phyloP scores from a whole-genome alignment of 2,329 filamentous ascomycete genomes.

The Cladosporium sp. region DNA sequence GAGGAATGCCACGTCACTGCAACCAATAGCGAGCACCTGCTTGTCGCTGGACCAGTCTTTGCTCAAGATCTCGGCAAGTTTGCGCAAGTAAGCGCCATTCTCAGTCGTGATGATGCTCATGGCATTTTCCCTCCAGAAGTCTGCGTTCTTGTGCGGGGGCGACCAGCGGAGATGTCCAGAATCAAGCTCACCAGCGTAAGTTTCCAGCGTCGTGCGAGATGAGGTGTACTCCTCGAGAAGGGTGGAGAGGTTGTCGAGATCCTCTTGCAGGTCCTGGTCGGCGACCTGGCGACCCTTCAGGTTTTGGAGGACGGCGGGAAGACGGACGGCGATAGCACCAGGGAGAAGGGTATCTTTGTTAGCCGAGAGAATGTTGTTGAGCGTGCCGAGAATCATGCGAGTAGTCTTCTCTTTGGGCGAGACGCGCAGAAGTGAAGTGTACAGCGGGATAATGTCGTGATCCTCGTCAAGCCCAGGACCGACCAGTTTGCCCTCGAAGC shows the following conservation, averaged over 20 bases:
- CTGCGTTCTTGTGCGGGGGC: conserved; percentile 77
- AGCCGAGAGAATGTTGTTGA: conserved; percentile 78
- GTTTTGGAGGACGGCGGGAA: conserved; percentile 60
- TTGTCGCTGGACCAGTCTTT: conserved; percentile 81
- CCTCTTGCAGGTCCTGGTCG: conserved; percentile 50
- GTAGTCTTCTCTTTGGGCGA: conserved; percentile 99
- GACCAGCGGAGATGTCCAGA: conserved; percentile 89
- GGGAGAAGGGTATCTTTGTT: conserved; percentile 68
- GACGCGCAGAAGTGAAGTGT: conserved; percentile 83
- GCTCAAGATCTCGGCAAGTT: conserved; percentile 79
- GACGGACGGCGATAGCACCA: conserved; percentile 76
- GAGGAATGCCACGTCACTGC: conserved; percentile 83
- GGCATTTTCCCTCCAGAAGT: conserved; percentile 91
- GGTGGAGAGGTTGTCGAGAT: conserved; percentile 42
- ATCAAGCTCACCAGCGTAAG: conserved; percentile 74
- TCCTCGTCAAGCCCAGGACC: conserved; percentile 84
- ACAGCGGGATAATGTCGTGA: conserved; percentile 85
- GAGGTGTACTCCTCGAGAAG: conserved; percentile 82
- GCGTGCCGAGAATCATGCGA: conserved; percentile 79
- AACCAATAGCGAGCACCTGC: conserved; percentile 82
- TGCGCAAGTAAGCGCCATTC: conserved; percentile 70
- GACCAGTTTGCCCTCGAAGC: conserved; percentile 70
- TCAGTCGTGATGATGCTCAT: conserved; percentile 79
- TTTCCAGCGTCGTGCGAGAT: conserved; percentile 62
- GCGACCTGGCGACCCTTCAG: conserved; percentile 49